These are phyloP conservation scores for Colletotrichum lupini DNA, from an alignment of 2,329 filamentous ascomycete genomes.

Conservation along the genomic window DNA sequence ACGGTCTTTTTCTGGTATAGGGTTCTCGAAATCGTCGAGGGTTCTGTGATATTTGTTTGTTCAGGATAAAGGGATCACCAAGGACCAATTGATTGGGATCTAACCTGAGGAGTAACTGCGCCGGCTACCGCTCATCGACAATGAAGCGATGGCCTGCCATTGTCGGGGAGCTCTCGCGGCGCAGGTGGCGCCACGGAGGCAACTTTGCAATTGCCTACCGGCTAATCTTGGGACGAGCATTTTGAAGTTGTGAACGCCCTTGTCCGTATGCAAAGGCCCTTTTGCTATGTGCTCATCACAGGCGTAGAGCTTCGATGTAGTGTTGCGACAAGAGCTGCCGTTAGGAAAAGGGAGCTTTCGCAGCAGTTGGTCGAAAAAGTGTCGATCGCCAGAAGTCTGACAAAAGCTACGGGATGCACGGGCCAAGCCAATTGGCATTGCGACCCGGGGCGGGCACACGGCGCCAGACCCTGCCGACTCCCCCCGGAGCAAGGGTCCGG, in stretches of 20 bases:
- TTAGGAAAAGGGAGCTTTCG: not conserved
- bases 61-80: not conserved
- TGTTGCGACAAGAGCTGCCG: not conserved
- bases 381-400: not conserved
- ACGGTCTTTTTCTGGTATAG: conserved; percentile 49
- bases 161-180: conserved; percentile 1
- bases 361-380: not conserved
- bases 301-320: not conserved
- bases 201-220: conserved; percentile 30
- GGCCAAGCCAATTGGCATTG: not conserved
- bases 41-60: conserved; percentile 1
- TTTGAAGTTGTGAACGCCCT: not conserved
- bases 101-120: conserved; percentile 40
- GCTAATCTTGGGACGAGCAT: conserved; percentile 32
- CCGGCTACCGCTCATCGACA: conserved; percentile 6
- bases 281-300: conserved; percentile 12
- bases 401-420: not conserved
- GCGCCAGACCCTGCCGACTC: conserved; percentile 22
- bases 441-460: not conserved
- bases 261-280: conserved; percentile 10
- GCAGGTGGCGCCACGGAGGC: conserved; percentile 24
- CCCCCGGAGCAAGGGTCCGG: conserved; percentile 17
- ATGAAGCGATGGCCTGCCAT: conserved; percentile 11
- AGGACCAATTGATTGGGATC: not conserved
- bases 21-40: not conserved